These are phyloP conservation scores for Mycena polygramma DNA, from an alignment of 768 basidiomycete genomes.

Conservation along the genomic window DNA sequence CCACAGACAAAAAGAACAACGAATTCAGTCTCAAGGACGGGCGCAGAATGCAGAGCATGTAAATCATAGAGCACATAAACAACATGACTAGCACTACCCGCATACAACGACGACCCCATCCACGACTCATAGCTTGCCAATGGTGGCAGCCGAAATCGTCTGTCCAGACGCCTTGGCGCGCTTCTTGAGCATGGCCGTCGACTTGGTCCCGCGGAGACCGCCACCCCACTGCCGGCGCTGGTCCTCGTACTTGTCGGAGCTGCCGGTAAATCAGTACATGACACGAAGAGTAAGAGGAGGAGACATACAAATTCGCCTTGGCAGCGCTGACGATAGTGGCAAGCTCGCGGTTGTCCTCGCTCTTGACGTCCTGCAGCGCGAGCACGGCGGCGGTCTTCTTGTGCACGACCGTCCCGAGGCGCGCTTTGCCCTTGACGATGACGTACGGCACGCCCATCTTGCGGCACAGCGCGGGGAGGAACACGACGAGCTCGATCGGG, in stretches of 20 bases:
- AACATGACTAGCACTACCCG: slow-evolving; percentile 15
- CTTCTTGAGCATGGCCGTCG: slow-evolving; percentile 92
- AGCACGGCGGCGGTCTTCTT: slow-evolving; percentile 98
- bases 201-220: slow-evolving; percentile 95
- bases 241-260: slow-evolving; percentile 95
- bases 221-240: slow-evolving; percentile 95
- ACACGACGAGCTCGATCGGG: slow-evolving; percentile 98
- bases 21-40: no score
- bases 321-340: slow-evolving; percentile 92
- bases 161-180: slow-evolving; percentile 93
- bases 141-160: slow-evolving; percentile 64
- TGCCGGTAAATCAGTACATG: slow-evolving; percentile 42
- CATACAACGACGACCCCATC: not conserved
- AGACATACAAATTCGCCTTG: slow-evolving; percentile 95
- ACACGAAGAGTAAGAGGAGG: not conserved
- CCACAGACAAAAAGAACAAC: no score
- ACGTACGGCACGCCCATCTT: slow-evolving; percentile 99
- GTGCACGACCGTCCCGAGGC: slow-evolving; percentile 97
- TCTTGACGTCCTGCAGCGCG: slow-evolving; percentile 93
- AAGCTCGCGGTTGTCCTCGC: slow-evolving; percentile 94
- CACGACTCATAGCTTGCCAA: slow-evolving; percentile 73
- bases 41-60: not conserved
- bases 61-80: not conserved
- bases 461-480: slow-evolving; percentile 97
- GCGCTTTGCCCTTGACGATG: slow-evolving; percentile 98